A percentile compares a stretch with the other conserved stretches of the same genome.
These are phyloP conservation scores for Prosopis cineraria DNA, from an alignment of 306 rosid species.

Conservation along the genomic window DNA sequence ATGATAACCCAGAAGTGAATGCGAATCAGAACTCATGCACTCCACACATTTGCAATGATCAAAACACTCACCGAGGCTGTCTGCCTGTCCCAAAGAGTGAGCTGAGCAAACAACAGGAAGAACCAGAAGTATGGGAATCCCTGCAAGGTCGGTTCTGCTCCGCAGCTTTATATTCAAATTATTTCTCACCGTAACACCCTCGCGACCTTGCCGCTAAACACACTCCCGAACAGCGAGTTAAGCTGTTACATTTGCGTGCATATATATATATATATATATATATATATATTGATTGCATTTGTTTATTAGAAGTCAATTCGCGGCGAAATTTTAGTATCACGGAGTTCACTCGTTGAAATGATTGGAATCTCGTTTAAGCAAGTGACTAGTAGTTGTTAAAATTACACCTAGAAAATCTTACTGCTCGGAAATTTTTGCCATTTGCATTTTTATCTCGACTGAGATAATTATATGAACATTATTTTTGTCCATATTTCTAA, in stretches of 20 bases:
- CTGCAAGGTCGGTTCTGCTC: slow-evolving; percentile 55
- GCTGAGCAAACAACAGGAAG: slow-evolving; percentile 39
- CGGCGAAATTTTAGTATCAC: not conserved
- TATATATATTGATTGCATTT: not conserved
- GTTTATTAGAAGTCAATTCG: not conserved
- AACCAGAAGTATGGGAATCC: slow-evolving; percentile 31
- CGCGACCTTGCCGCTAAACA: slow-evolving; percentile 26
- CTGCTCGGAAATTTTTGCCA: no score
- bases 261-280: not conserved
- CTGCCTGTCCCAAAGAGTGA: slow-evolving; percentile 46
- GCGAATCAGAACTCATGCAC: slow-evolving; percentile 52
- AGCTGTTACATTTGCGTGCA: not conserved
- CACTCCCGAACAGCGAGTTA: not conserved
- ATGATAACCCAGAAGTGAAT: slow-evolving; percentile 39
- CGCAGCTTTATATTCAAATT: slow-evolving; percentile 7
- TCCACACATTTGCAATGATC: slow-evolving; percentile 42
- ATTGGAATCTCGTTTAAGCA: no score
- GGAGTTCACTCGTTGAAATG: no score
- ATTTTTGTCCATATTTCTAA: no score
- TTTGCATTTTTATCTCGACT: no score
- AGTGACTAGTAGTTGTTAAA: no score
- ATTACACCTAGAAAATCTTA: no score
- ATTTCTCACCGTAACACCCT: not conserved
- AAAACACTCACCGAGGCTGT: slow-evolving; percentile 49
- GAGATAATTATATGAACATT: no score